phyloP scores from a whole-genome alignment of 148 eudicot species.

The Silene latifolia region DNA sequence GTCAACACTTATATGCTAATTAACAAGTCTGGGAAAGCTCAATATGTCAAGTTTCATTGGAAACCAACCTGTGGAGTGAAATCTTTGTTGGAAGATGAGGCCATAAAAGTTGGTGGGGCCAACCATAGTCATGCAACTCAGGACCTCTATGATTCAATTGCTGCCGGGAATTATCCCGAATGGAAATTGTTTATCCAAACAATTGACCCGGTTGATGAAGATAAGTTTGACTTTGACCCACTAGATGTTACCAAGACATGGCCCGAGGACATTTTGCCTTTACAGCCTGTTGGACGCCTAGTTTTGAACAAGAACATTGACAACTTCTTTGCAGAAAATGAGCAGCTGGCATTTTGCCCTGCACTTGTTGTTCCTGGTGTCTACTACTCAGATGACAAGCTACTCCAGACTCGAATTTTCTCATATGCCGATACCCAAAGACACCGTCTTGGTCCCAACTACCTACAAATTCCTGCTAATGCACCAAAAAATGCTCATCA shows the following conservation, averaged over 20 bases:
- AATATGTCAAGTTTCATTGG: slow-evolving; percentile 94
- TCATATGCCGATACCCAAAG: slow-evolving; percentile 92
- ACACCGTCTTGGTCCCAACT: slow-evolving; percentile 94
- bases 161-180: slow-evolving; percentile 92
- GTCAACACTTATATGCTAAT: slow-evolving; percentile 75
- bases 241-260: slow-evolving; percentile 87
- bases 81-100: slow-evolving; percentile 72
- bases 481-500: slow-evolving; percentile 90
- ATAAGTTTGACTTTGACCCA: slow-evolving; percentile 88
- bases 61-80: slow-evolving; percentile 94
- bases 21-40: slow-evolving; percentile 75
- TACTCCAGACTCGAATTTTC: slow-evolving; percentile 82
- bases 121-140: slow-evolving; percentile 97
- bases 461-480: slow-evolving; percentile 84
- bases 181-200: slow-evolving; percentile 87
- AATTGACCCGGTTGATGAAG: slow-evolving; percentile 85
- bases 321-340: slow-evolving; percentile 92
- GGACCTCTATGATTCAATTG: slow-evolving; percentile 84
- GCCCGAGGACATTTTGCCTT: slow-evolving; percentile 90
- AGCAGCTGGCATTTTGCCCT: slow-evolving; percentile 85
- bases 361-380: slow-evolving; percentile 79
- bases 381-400: slow-evolving; percentile 85
- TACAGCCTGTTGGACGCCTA: slow-evolving; percentile 89
- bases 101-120: slow-evolving; percentile 74
- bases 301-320: slow-evolving; percentile 94